A percentile compares a stretch with the other conserved stretches of the same genome.
Evolutionary conservation across 2,329 filamentous ascomycete species (phyloP).

Genomic region (Nemania bipapillata): DNA sequence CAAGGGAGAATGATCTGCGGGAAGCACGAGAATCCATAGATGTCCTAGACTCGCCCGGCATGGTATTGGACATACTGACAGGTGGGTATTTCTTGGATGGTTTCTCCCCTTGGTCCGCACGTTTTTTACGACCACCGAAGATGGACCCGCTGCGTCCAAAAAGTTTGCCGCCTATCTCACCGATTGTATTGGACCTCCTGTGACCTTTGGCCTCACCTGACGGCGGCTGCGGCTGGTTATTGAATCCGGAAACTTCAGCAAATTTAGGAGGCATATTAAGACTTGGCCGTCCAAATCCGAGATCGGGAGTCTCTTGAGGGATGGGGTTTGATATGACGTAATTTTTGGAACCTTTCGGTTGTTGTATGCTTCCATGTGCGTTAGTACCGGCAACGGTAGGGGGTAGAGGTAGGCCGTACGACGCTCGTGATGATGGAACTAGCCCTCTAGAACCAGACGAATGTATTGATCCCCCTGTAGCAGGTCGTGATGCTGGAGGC

Average conservation of each 20-base stretch:
- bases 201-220: slow-evolving; percentile 64
- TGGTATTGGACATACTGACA: slow-evolving; percentile 84
- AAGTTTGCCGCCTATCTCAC: slow-evolving; percentile 82
- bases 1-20: slow-evolving; percentile 76
- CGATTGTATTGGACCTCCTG: slow-evolving; percentile 79
- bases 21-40: slow-evolving; percentile 76
- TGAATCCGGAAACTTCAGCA: slow-evolving; percentile 67
- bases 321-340: slow-evolving; percentile 78
- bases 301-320: slow-evolving; percentile 63
- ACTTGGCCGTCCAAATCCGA: slow-evolving; percentile 69
- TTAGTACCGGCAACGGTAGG: slow-evolving; percentile 89
- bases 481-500: slow-evolving; percentile 68
- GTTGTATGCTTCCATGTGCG: slow-evolving; percentile 87
- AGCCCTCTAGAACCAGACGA: slow-evolving; percentile 74
- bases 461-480: slow-evolving; percentile 83
- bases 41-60: slow-evolving; percentile 67
- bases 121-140: slow-evolving; percentile 69
- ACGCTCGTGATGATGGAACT: slow-evolving; percentile 65
- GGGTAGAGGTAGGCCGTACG: slow-evolving; percentile 88
- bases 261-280: slow-evolving; percentile 69
- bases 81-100: slow-evolving; percentile 83
- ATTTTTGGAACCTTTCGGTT: slow-evolving; percentile 74
- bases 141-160: slow-evolving; percentile 85
- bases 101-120: slow-evolving; percentile 59
- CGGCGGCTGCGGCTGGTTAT: slow-evolving; percentile 62